These are phyloP conservation scores for Aureobasidium subglaciale DNA, from an alignment of 2,329 filamentous ascomycete genomes.

Conservation along the genomic window DNA sequence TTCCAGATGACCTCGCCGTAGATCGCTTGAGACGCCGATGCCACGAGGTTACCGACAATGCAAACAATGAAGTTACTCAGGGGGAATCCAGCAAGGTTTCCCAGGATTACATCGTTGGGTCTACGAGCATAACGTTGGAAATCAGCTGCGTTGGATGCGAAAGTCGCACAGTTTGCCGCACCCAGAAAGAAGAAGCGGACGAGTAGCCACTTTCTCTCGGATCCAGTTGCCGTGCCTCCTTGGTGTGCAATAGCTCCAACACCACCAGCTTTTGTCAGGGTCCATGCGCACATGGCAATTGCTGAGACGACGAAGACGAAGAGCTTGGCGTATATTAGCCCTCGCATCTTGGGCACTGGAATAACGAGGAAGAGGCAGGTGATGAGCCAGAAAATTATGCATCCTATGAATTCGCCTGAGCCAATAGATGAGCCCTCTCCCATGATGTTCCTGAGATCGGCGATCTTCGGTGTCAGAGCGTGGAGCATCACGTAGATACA, in stretches of 20 bases:
- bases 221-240: not conserved
- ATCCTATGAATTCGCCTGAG: not conserved
- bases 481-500: conserved; percentile 9
- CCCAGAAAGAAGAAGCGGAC: conserved; percentile 33
- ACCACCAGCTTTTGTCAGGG: conserved; percentile 5
- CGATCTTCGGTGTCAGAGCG: not conserved
- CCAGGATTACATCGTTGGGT: conserved; percentile 36
- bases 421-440: not conserved
- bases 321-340: conserved; percentile 4
- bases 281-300: not conserved
- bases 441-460: conserved; percentile 8
- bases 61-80: conserved; percentile 33
- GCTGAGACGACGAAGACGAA: not conserved
- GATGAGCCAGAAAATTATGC: conserved; percentile 5
- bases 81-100: conserved; percentile 36
- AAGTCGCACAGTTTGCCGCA: conserved; percentile 30
- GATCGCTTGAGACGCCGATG: conserved; percentile 26
- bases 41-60: conserved; percentile 36
- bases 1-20: conserved; percentile 33
- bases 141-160: conserved; percentile 37
- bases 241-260: conserved; percentile 4
- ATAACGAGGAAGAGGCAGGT: conserved; percentile 3
- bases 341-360: not conserved
- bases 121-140: conserved; percentile 38
- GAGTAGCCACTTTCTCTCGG: conserved; percentile 28